These are phyloP conservation scores for Phoma sp. DNA, from an alignment of 2,329 filamentous ascomycete species.

Conservation along the genomic window DNA sequence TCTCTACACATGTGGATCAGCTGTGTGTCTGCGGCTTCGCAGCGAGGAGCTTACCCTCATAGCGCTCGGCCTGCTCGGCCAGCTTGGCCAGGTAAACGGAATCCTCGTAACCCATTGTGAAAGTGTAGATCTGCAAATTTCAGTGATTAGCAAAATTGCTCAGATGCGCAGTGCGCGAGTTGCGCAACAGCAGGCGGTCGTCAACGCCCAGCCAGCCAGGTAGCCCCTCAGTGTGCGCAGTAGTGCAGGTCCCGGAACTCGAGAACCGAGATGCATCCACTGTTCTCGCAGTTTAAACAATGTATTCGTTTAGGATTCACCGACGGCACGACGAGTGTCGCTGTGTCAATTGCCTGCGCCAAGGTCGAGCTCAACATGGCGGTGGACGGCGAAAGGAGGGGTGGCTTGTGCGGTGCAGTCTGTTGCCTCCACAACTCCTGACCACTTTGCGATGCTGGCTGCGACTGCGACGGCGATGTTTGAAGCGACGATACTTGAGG, in stretches of 20 bases:
- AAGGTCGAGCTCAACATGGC: constrained; percentile 21
- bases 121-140: constrained; percentile 32
- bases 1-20: constrained; percentile 67
- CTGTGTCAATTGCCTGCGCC: constrained; percentile 25
- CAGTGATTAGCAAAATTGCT: constrained; percentile 32
- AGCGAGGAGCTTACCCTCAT: constrained; percentile 74
- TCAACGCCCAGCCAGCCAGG: constrained; percentile 20
- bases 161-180: constrained; percentile 18
- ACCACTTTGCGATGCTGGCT: constrained; percentile 17
- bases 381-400: constrained; percentile 39
- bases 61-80: constrained; percentile 99
- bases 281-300: neutral
- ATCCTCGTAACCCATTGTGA: constrained; percentile 98
- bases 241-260: neutral
- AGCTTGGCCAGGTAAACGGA: constrained; percentile 99
- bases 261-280: neutral
- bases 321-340: neutral
- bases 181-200: constrained; percentile 18
- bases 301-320: neutral
- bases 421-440: constrained; percentile 22
- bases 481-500: constrained; percentile 18
- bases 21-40: constrained; percentile 6
- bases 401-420: constrained; percentile 30
- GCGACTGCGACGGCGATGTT: constrained; percentile 13
- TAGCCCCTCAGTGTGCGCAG: constrained; percentile 29